phyloP scores from a whole-genome alignment of 495 filamentous ascomycete species.

The Aspergillus sparsus region DNA sequence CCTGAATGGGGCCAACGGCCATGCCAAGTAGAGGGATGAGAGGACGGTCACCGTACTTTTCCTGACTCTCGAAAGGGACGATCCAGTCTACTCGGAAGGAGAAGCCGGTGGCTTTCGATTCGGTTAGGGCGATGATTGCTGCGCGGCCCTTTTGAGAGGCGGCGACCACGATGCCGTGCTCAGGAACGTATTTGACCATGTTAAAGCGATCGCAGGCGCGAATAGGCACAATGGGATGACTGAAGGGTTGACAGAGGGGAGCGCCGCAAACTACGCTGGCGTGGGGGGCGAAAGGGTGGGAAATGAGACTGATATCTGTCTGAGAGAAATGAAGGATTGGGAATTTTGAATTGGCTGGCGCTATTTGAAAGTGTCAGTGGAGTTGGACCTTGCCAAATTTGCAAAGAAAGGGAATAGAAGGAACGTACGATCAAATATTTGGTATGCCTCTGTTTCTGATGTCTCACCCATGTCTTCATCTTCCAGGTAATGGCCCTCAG shows the following conservation, averaged over 20 bases:
- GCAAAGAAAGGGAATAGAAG: not conserved
- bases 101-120: conserved; percentile 36
- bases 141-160: conserved; percentile 75
- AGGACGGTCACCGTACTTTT: conserved; percentile 44
- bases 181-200: conserved; percentile 74
- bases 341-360: conserved; percentile 32
- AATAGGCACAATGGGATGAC: conserved; percentile 40
- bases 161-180: conserved; percentile 72
- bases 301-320: conserved; percentile 58
- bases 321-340: conserved; percentile 61
- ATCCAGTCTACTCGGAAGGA: conserved; percentile 59
- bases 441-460: conserved; percentile 19
- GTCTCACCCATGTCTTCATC: conserved; percentile 19
- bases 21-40: conserved; percentile 54
- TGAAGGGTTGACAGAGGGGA: conserved; percentile 47
- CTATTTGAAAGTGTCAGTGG: conserved; percentile 8
- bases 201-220: conserved; percentile 65
- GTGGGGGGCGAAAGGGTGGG: conserved; percentile 45
- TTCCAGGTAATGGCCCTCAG: conserved; percentile 24
- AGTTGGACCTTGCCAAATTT: conserved; percentile 15
- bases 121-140: conserved; percentile 70
- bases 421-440: conserved; percentile 26
- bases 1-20: conserved; percentile 63
- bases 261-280: conserved; percentile 49
- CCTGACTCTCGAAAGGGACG: conserved; percentile 53